Conservation (phyloP, 2,329 filamentous ascomycete species). For the Xylariales sp. region DNA sequence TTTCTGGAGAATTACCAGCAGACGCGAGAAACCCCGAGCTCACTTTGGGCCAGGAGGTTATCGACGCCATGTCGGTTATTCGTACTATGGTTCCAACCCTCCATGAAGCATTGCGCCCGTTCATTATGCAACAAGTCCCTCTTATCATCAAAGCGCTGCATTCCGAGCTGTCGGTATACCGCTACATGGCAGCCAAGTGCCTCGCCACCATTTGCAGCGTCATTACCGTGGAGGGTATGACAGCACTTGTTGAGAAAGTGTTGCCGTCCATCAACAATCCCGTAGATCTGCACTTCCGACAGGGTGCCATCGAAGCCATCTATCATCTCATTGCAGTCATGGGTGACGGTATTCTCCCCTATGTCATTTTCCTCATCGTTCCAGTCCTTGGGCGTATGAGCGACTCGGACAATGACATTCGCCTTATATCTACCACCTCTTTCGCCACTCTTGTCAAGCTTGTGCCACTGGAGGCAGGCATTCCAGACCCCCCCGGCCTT, state of each 20-base stretch:
- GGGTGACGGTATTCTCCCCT: constrained; percentile 93
- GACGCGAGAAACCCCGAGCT: constrained; percentile 71
- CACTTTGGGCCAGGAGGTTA: constrained; percentile 81
- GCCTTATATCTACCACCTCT: constrained; percentile 90
- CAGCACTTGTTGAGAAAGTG: constrained; percentile 88
- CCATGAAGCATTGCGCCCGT: constrained; percentile 67
- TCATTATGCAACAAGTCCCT: constrained; percentile 79
- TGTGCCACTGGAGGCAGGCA: constrained; percentile 93
- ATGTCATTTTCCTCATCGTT: constrained; percentile 98
- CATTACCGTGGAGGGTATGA: constrained; percentile 93
- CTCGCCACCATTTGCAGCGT: constrained; percentile 96
- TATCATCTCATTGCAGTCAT: constrained; percentile 98
- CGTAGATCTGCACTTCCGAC: constrained; percentile 79
- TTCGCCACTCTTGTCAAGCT: constrained; percentile 97
- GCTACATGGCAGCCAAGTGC: constrained; percentile 96
- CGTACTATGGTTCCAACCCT: constrained; percentile 92
- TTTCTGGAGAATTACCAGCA: constrained; percentile 65
- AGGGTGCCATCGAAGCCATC: constrained; percentile 91
- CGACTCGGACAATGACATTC: constrained; percentile 93
- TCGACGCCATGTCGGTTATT: constrained; percentile 90
- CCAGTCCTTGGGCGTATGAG: constrained; percentile 97
- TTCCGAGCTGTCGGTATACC: constrained; percentile 83
- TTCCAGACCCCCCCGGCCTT: constrained; percentile 90
- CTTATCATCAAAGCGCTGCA: constrained; percentile 83
- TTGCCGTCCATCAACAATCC: constrained; percentile 89